Evolutionary conservation across 169 alveolate species (phyloP), one percentile per base, ranked within the genome.

Genomic region (Eimeria zaria): DNA sequence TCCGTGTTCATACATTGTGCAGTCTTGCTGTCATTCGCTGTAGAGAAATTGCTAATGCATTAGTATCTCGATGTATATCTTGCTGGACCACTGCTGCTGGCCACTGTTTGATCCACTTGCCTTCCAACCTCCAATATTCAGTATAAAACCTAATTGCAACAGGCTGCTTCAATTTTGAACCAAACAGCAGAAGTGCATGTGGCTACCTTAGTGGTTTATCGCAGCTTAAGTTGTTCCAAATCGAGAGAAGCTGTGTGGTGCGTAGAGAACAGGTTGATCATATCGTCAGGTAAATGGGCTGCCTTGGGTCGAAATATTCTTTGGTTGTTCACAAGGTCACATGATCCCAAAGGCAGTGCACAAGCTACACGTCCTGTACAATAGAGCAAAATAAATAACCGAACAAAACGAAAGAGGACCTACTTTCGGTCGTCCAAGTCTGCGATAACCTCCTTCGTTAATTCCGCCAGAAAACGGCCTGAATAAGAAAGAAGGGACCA

Each of bases 391-490:
- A 46, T 12, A 12, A 69, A 69, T 14, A 33, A 69, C 0, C 69
- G 30, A 20, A 7, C 51, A 11, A 33, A 30, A 20, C 51, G n/a
- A 76, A 46, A 46, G 64, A 30, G 16, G 24, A 14, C 58, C 36
- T 85, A 85, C 95, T 98, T 97, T 30, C 98, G 96, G 73, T 94
- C 96, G 67, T 98, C 99, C 93, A 98, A 92, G 87, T 98, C 98
- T 55, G 96, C 96, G 58, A 99, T 98, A 62, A 98, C 98, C 88
- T 98, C 99, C 97, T 97, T 78, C 39, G 99, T 98, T 51, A 99
- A 89, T 80, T 99, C 99, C 8, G 99, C 99, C 39, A 99, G 96
- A 53, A 97, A 98, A 55, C 98, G 97, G 16, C 98, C 98, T 89
- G 93, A 44, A 81, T 39, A 22, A 46, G 51, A 39, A 36, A 16